These are phyloP conservation scores for Fusarium chuoi DNA, from an alignment of 2,329 filamentous ascomycete genomes.

Conservation along the genomic window DNA sequence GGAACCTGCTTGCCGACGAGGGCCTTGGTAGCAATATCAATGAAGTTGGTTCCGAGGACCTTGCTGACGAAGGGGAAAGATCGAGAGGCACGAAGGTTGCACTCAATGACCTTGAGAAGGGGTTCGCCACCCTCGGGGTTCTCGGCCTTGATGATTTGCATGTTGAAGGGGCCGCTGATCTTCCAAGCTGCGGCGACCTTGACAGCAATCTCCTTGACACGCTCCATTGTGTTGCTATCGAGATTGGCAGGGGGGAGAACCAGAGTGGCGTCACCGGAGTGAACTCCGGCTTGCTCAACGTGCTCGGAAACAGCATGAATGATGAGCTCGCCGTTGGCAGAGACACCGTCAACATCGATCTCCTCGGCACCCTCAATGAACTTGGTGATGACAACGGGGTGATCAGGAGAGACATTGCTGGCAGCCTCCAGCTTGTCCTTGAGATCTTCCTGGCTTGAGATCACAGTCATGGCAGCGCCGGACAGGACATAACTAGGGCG, in stretches of 20 bases:
- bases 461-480: constrained; percentile 98
- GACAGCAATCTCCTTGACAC: constrained; percentile 93
- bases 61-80: constrained; percentile 99
- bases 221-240: constrained; percentile 79
- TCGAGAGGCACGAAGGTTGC: constrained; percentile 95
- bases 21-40: constrained; percentile 93
- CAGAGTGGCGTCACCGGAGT: constrained; percentile 96
- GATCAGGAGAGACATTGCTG: constrained; percentile 89
- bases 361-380: constrained; percentile 98
- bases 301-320: constrained; percentile 95
- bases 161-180: constrained; percentile 99
- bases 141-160: constrained; percentile 98
- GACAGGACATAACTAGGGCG: constrained; percentile 96
- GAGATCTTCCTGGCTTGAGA: constrained; percentile 86
- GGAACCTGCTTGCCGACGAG: constrained; percentile 88
- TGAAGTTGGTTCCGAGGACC: constrained; percentile 95
- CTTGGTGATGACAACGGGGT: constrained; percentile 97
- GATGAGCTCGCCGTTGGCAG: constrained; percentile 84
- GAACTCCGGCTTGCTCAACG: constrained; percentile 95
- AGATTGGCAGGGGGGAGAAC: constrained; percentile 88
- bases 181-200: constrained; percentile 98
- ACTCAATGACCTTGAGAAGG: constrained; percentile 94
- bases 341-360: constrained; percentile 96
- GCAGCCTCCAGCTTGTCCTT: constrained; percentile 95
- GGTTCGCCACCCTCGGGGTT: constrained; percentile 79